Evolutionary conservation across 1,284 basidiomycete species (phyloP), one percentile per base, ranked within the genome.

Genomic region (Kalmanozyma brasiliensis): DNA sequence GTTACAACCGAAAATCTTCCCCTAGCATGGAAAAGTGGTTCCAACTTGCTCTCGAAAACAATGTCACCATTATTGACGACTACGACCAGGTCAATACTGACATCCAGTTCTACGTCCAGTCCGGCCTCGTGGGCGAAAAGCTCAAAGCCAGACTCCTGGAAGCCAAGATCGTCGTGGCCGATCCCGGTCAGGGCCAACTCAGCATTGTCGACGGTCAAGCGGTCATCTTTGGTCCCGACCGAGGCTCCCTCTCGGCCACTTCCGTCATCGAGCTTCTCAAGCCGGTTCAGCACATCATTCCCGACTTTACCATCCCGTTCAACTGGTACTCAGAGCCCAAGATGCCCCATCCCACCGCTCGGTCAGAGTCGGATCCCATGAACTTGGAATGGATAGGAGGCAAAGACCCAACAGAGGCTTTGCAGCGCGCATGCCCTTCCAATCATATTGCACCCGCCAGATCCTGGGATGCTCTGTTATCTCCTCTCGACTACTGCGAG

Each of bases 281-380:
- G 16, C 64, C 64, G 4, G 58, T 67, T 7, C 38, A 56, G 23
- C 46, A 52, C 33, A 20, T 52, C 10, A 47, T 67, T n/a, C 64
- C 64, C 6, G 58, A 67, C 17, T 36, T 61, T 5, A 37, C 52
- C 3, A 19, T 67, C n/a, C 49, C 36, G 5, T 67, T 61, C 64
- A 67, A 67, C 23, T 67, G 52, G 52, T 62, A 37, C 20, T 49
- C 64, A 6, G 64, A 67, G 38, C 49, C 64, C 3, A 48, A 58
- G 19, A 38, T 56, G 29, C 58, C 58, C 6, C 47, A 52, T 8
- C 38, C 52, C 3, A 4, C 36, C 4, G 7, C 37, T 4, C 4
- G 29, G 6, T n/a, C 45, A 10, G 19, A 35, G 13, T 34, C 41
- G 1, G n/a, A 32, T 4, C 43, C 43, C 1, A 4, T 52, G 3